Base-by-base conservation (phyloP, 352 stramenopile genomes). In the Globisporangium nunn region DNA sequence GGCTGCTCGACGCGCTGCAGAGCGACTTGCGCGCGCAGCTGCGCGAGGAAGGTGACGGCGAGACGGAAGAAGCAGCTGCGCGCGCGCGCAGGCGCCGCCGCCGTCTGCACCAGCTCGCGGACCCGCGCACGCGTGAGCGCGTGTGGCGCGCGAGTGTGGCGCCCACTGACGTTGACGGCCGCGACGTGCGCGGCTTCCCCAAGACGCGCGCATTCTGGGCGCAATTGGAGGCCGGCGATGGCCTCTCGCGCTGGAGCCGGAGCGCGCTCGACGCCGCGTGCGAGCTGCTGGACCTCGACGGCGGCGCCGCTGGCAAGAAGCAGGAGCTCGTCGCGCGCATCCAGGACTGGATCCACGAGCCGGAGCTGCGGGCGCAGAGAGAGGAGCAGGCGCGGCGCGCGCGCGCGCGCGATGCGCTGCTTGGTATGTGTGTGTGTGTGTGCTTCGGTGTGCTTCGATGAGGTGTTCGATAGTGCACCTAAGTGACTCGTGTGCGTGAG, bases 301-400 rank as follows among this genome's bases (percentile, higher is more conserved):
- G 45, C 7, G 50, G 52, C 39, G 15, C 49, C 18, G 18, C 15
- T 6, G 77, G 75, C 8, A 88, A 85, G 56, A 91, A 89, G 50
- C 52, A 68, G 4, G 77, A 87, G 55, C 53, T 91, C 17, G 55
- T 89, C 23, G 76, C 78, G 50, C 67, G 77, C 7, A 72, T 91
- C 23, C 77, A 89, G 59, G 81, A 88, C 59, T 91, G 81, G 81
- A 63, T 91, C 48, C 58, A 86, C 52, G 75, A 75, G 47, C 74
- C 81, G 3, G 71, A 75, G 58, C 74, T 86, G 54, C 28, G 60
- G 4, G 71, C 71, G 4, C 58, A 55, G 37, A 62, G 67, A 8
- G 67, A 76, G 49, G 54, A 71, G 37, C 66, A 75, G 37, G 59
- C 74, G 37, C 58, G 58, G 33, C 62, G 70, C 15, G 67, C 75